Conservation (phyloP, 345 rosid species). For the Eucalyptus pauciflora region DNA sequence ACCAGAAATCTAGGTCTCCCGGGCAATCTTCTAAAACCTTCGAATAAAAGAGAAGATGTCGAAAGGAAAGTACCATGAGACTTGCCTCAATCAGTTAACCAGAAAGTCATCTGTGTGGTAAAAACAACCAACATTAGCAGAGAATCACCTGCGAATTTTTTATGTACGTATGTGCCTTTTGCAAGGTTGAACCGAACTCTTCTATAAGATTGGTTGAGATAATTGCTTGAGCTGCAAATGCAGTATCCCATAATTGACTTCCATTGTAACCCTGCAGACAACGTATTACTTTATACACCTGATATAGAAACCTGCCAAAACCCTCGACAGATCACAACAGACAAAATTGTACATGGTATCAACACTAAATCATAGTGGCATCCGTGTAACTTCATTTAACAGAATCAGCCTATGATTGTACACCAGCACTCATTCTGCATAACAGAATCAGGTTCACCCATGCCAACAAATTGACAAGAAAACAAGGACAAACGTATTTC, state of each 20-base stretch:
- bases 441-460: not conserved
- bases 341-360: not conserved
- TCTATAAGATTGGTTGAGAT: conserved; percentile 56
- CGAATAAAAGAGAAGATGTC: not conserved
- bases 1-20: conserved; percentile 72
- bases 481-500: not conserved
- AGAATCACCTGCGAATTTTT: conserved; percentile 73
- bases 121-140: not conserved
- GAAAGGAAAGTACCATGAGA: not conserved
- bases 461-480: not conserved
- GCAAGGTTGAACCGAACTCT: conserved; percentile 57
- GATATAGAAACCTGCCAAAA: not conserved
- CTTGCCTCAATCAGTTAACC: not conserved
- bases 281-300: not conserved
- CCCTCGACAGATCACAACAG: not conserved
- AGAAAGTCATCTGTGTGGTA: not conserved
- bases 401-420: not conserved
- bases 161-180: conserved; percentile 54
- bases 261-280: conserved; percentile 87
- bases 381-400: not conserved
- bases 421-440: not conserved
- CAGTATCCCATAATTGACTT: conserved; percentile 93
- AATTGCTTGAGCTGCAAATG: conserved; percentile 85
- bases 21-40: conserved; percentile 85
- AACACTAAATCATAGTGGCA: not conserved